Percentiles rank a stretch among this genome's conserved stretches.
These are phyloP conservation scores for Clonostachys rosea DNA, from an alignment of 2,329 filamentous ascomycete genomes.

Conservation along the genomic window DNA sequence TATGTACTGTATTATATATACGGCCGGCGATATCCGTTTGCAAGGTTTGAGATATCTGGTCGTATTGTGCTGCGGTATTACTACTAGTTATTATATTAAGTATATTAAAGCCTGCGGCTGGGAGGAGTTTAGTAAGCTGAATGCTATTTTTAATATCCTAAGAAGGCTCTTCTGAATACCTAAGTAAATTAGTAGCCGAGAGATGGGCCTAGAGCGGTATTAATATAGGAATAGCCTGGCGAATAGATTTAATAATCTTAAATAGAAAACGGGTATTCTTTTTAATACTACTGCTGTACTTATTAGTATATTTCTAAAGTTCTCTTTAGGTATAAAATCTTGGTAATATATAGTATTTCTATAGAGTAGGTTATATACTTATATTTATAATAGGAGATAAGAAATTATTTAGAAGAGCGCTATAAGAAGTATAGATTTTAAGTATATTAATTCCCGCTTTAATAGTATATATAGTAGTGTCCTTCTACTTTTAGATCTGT, in stretches of 20 bases:
- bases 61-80: constrained; percentile 57
- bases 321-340: constrained; percentile 32
- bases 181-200: constrained; percentile 60
- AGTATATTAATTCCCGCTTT: constrained; percentile 17
- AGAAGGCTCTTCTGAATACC: constrained; percentile 34
- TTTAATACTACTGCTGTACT: too few relatives aligned
- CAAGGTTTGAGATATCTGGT: constrained; percentile 55
- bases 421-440: constrained; percentile 54
- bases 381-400: constrained; percentile 26
- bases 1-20: constrained; percentile 61
- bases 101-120: constrained; percentile 71
- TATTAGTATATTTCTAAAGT: constrained; percentile 8
- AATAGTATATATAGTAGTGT: too few relatives aligned
- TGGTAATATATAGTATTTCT: constrained; percentile 46
- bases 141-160: constrained; percentile 63
- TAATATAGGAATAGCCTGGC: too few relatives aligned
- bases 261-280: too few relatives aligned
- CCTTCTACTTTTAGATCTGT: too few relatives aligned
- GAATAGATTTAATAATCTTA: too few relatives aligned
- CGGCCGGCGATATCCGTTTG: constrained; percentile 69
- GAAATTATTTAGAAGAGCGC: constrained; percentile 63
- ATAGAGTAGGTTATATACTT: neutral
- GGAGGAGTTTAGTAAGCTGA: constrained; percentile 47
- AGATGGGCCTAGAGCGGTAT: constrained; percentile 56
- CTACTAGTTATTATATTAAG: constrained; percentile 79